A percentile compares a stretch with the other conserved stretches of the same genome.
These are phyloP conservation scores for Diaporthe sp. DNA, from an alignment of 2,329 filamentous ascomycete genomes.

Conservation along the genomic window DNA sequence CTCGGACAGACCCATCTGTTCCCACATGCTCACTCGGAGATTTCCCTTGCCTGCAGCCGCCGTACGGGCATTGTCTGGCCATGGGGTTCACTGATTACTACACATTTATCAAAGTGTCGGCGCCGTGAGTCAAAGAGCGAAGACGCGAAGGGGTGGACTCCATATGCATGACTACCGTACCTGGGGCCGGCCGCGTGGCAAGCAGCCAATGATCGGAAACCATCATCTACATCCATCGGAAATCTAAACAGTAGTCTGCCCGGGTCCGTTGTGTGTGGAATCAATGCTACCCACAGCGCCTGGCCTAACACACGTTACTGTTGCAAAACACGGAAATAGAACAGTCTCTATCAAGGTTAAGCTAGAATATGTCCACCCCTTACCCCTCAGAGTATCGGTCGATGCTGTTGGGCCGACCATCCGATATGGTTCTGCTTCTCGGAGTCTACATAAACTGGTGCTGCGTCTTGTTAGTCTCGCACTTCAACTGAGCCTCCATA, in stretches of 20 bases:
- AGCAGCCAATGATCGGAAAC: neutral
- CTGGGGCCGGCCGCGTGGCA: neutral
- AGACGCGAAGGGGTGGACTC: conserved; percentile 24
- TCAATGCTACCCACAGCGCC: neutral
- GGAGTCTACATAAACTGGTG: neutral
- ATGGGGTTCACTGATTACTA: neutral
- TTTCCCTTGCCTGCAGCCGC: neutral
- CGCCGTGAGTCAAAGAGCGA: conserved; percentile 8
- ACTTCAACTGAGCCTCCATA: neutral
- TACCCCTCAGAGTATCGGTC: neutral
- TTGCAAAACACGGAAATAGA: neutral
- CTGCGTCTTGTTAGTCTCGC: neutral
- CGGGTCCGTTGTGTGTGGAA: neutral
- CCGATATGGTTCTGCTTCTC: neutral
- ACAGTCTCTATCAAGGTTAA: neutral
- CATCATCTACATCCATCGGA: neutral
- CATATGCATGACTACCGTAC: neutral
- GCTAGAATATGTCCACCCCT: neutral
- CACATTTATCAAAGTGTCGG: neutral
- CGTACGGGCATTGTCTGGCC: neutral
- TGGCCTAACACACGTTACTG: neutral
- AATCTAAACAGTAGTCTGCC: neutral
- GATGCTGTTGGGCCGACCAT: neutral
- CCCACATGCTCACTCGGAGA: neutral
- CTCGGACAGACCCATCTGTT: neutral